A percentile compares a stretch with the other conserved stretches of the same genome.
Conservation (phyloP, 2,329 filamentous ascomycete species). For the Fusarium brevicatenulatum region DNA sequence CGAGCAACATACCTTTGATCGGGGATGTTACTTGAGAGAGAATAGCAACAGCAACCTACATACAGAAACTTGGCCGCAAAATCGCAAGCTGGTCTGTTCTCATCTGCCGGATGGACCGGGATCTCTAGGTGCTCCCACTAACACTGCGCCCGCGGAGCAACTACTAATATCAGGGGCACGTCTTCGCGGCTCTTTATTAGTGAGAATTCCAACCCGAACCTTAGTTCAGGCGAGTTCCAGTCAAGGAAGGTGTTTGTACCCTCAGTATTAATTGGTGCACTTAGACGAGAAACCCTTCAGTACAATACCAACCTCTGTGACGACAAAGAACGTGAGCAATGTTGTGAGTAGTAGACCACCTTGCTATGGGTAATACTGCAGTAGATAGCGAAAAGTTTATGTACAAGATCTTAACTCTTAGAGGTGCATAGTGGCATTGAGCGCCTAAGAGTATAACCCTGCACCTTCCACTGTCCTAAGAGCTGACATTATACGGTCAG, state of each 20-base stretch:
- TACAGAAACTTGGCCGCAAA: neutral
- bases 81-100: neutral
- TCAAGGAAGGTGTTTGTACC: neutral
- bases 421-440: neutral
- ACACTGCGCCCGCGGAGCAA: slow-evolving; percentile 4
- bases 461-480: neutral
- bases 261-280: neutral
- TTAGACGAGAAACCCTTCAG: neutral
- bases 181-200: neutral
- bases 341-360: neutral
- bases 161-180: neutral
- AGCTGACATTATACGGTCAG: neutral
- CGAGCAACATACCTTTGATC: neutral
- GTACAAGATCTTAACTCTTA: neutral
- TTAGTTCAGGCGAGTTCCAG: neutral
- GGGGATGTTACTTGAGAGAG: neutral
- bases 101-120: neutral
- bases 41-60: neutral
- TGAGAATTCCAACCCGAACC: neutral
- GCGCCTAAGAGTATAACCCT: neutral
- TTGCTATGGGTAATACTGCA: neutral
- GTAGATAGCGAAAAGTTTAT: neutral
- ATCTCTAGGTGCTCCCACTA: neutral
- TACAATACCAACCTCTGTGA: neutral
- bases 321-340: neutral